Base-by-base conservation (phyloP, 2,329 filamentous ascomycete genomes). In the Chalara sp. region DNA sequence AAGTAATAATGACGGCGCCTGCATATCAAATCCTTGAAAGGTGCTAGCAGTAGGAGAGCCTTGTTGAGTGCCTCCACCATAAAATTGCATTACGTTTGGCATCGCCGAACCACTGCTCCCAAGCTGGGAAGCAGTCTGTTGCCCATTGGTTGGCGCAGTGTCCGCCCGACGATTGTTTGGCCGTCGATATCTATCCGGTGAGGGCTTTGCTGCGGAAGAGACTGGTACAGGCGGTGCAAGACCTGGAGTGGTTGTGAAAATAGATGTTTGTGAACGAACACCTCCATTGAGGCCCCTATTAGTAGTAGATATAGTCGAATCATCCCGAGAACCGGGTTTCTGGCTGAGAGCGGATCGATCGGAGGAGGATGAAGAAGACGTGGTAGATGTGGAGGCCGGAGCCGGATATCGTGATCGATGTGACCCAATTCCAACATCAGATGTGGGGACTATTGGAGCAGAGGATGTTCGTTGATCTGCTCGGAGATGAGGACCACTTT, bases 161-260 rank as follows among this genome's bases (percentile, higher is more conserved):
- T 63, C 72, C 10, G 58, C 52, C 53, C 79, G 74, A 58, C 79
- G 78, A 52, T 78, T 74, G 50, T 76, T 76, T 53, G 76, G 68
- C 47, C 90, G 84, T 61, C 90, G 80, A 66, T 96, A 96, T 53
- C 92, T 82, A 66, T 96, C 90, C 1, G 89, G 88, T 1, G 87
- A 83, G 28, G 83, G 74, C 62, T 89, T 90, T 44, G 74, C 73
- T 41, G 83, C 76, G 6, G 58, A 52, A 12, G 53, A 37, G n/a
- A 48, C 44, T 48, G 77, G 72, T n/a, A 71, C 58, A 31, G 72
- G 68, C 70, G 84, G 63, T 59, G 76, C 69, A 66, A 83, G 56
- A 70, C 78, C 46, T 72, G 73, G 50, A 69, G 71, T 51, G 68
- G 63, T 33, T 66, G 73, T 62, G 21, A 21, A 21, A 21, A 21